Evolutionary conservation across 495 filamentous ascomycete species (phyloP).

Genomic region (Achaetomiella virescens): DNA sequence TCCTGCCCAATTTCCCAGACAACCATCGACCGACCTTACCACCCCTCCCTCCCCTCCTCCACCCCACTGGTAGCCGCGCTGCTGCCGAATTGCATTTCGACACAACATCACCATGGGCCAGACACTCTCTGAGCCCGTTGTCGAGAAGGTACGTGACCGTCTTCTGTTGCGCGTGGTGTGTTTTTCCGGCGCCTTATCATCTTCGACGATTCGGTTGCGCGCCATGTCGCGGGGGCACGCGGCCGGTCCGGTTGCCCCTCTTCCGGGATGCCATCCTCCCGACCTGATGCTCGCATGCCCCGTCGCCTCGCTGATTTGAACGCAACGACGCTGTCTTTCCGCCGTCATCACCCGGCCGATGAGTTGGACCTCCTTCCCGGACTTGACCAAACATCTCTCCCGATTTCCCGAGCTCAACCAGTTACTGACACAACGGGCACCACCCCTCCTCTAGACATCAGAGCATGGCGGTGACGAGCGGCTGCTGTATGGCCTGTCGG

Average conservation of each 20-base stretch:
- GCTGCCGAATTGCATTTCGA: constrained; percentile 20
- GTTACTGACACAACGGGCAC: constrained; percentile 15
- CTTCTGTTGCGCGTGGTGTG: not conserved
- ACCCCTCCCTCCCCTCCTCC: constrained; percentile 7
- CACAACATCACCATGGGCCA: constrained; percentile 71
- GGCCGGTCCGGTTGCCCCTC: not conserved
- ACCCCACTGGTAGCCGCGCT: constrained; percentile 22
- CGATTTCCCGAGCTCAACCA: not conserved
- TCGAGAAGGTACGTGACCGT: constrained; percentile 78
- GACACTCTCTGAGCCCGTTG: constrained; percentile 97
- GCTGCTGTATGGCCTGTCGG: constrained; percentile 85
- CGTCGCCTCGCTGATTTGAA: not conserved
- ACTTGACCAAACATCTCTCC: not conserved
- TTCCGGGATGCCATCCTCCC: not conserved
- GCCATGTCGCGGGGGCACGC: too few species aligned
- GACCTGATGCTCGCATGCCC: not conserved
- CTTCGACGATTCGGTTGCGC: not conserved
- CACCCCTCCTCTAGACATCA: constrained; percentile 57
- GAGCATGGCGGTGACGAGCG: constrained; percentile 87
- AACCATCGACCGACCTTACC: constrained; percentile 1
- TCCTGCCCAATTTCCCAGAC: constrained; percentile 17
- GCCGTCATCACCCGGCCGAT: not conserved
- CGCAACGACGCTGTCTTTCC: not conserved
- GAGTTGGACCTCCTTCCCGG: not conserved
- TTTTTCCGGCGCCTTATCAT: not conserved